Percentiles rank a stretch among this genome's conserved stretches.
These are phyloP conservation scores for Actinomortierella wolfii DNA, from an alignment of 371 early-diverging fungal genomes.

Conservation along the genomic window DNA sequence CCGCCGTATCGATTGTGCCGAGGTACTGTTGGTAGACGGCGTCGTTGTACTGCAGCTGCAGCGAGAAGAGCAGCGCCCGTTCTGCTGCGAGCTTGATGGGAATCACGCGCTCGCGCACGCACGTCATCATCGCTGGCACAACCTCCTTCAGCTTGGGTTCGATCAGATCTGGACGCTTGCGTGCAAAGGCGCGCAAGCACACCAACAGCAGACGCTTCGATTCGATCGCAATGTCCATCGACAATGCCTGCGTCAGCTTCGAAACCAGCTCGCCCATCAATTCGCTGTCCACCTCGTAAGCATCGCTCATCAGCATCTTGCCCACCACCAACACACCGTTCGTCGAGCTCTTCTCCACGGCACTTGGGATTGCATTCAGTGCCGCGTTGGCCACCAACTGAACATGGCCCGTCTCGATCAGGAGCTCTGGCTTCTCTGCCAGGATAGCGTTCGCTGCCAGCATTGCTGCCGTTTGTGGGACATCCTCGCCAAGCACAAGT, in stretches of 20 bases:
- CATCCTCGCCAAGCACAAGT: slow-evolving; percentile 48
- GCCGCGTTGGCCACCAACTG: slow-evolving; percentile 37
- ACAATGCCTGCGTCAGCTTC: slow-evolving; percentile 44
- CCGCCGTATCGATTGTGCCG: slow-evolving; percentile 50
- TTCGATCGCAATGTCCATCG: slow-evolving; percentile 43
- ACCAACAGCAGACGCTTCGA: slow-evolving; percentile 52
- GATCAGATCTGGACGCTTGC: slow-evolving; percentile 50
- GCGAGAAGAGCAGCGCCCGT: slow-evolving; percentile 69
- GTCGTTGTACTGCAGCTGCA: slow-evolving; percentile 62
- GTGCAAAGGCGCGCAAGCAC: slow-evolving; percentile 48
- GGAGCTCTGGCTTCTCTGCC: slow-evolving; percentile 51
- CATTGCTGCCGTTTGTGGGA: slow-evolving; percentile 50
- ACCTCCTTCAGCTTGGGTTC: slow-evolving; percentile 55
- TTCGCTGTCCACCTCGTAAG: slow-evolving; percentile 51
- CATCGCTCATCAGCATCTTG: slow-evolving; percentile 50
- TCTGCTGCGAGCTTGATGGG: slow-evolving; percentile 87
- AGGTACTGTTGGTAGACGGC: slow-evolving; percentile 49
- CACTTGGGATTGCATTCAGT: slow-evolving; percentile 23
- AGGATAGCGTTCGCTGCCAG: slow-evolving; percentile 55
- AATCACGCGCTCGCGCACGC: slow-evolving; percentile 76
- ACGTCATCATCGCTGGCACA: slow-evolving; percentile 70
- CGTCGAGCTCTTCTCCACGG: slow-evolving; percentile 27
- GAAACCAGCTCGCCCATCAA: slow-evolving; percentile 35
- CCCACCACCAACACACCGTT: slow-evolving; percentile 58
- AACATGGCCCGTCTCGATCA: slow-evolving; percentile 47